phyloP scores from a whole-genome alignment of 139 green algal species.

The Deuterostichococcus epilithicus region DNA sequence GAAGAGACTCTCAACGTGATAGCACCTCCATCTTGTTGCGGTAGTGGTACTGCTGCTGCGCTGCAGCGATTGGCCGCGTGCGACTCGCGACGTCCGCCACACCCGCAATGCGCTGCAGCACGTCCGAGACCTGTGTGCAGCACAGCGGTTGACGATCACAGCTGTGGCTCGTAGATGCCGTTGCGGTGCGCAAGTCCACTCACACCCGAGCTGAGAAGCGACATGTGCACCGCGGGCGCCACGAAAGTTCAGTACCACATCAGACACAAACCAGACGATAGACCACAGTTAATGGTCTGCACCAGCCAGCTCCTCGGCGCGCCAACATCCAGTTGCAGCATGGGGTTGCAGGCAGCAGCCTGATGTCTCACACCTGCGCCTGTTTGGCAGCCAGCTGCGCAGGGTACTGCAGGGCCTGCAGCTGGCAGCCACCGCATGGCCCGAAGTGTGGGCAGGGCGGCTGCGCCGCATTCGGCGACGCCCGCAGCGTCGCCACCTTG shows the following conservation, averaged over 20 bases:
- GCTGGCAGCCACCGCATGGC: constrained; percentile 76
- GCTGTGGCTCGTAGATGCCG: too few relatives aligned
- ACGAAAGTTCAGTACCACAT: too few relatives aligned
- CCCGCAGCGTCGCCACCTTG: constrained; percentile 49
- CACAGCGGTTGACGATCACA: too few relatives aligned
- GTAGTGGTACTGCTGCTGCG: constrained; percentile 49
- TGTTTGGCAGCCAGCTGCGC: constrained; percentile 71
- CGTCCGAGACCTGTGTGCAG: constrained; percentile 61
- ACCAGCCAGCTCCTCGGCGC: too few relatives aligned
- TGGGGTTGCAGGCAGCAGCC: not conserved
- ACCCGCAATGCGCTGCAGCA: constrained; percentile 54
- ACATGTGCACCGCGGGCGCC: too few relatives aligned
- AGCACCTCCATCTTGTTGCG: constrained; percentile 78
- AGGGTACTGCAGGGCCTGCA: constrained; percentile 72
- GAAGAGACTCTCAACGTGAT: too few relatives aligned
- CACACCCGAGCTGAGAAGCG: too few relatives aligned
- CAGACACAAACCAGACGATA: too few relatives aligned
- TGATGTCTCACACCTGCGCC: constrained; percentile 24
- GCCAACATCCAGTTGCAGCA: constrained; percentile 1
- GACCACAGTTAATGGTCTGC: too few relatives aligned
- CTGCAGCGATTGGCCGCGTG: constrained; percentile 42
- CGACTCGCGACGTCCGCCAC: constrained; percentile 28
- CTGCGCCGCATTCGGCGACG: constrained; percentile 30
- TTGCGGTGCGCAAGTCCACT: too few relatives aligned
- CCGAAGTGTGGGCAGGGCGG: constrained; percentile 65